phyloP scores from a whole-genome alignment of 495 filamentous ascomycete genomes.

The Hypoxylon cercidicola region DNA sequence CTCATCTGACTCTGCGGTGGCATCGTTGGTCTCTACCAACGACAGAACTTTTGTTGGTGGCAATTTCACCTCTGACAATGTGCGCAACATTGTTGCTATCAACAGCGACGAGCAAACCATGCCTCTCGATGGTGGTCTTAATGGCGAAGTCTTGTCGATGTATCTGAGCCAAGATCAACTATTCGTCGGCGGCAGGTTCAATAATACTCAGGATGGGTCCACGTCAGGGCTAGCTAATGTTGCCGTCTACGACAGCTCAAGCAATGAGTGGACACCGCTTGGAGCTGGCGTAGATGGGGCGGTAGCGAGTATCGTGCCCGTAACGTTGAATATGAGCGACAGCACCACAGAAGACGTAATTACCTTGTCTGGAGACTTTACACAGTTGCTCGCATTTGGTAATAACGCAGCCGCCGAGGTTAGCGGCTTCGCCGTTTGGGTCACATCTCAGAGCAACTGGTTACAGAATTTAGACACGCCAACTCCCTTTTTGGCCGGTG shows the following conservation, averaged over 20 bases:
- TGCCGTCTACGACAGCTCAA: conserved; percentile 75
- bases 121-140: conserved; percentile 76
- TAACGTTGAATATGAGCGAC: conserved; percentile 81
- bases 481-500: conserved; percentile 73
- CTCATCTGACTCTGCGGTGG: conserved; percentile 69
- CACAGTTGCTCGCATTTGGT: conserved; percentile 72
- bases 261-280: conserved; percentile 78
- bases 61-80: conserved; percentile 76
- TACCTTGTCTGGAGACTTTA: conserved; percentile 83
- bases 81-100: conserved; percentile 80
- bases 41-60: conserved; percentile 80
- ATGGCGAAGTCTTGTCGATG: conserved; percentile 80
- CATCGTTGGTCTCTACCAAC: conserved; percentile 66
- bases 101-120: conserved; percentile 68
- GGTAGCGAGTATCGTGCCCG: conserved; percentile 75
- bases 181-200: conserved; percentile 90
- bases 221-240: conserved; percentile 73
- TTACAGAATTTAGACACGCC: conserved; percentile 78
- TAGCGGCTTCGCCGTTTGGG: conserved; percentile 88
- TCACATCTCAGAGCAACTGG: conserved; percentile 91
- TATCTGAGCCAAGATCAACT: conserved; percentile 69
- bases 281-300: conserved; percentile 87
- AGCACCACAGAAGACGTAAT: conserved; percentile 77
- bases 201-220: conserved; percentile 71
- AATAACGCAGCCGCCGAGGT: conserved; percentile 68